Evolutionary conservation across 768 basidiomycete genomes (phyloP), one percentile per base, ranked within the genome.

Genomic region (Panus rudis): DNA sequence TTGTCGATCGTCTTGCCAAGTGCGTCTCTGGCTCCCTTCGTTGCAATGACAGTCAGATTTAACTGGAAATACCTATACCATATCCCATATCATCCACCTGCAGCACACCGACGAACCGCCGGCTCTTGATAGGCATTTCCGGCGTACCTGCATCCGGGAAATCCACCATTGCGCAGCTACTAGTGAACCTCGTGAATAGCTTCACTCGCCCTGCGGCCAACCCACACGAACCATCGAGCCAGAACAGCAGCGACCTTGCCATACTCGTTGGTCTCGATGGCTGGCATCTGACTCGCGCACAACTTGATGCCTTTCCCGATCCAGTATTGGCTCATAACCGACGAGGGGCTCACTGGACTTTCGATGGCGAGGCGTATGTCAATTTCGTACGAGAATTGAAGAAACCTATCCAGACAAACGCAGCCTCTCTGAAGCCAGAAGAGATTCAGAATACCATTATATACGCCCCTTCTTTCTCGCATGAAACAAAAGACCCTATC

Each of bases 301-400:
- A 87, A 50, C 76, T 98, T 21, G 88, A 88, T 54, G 56, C 65
- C 17, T 74, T 92, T 57, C 76, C 79, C 12, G 80, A 96, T 59
- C 83, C 92, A 0, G 69, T 73, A 41, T 72, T 80, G 30, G 91
- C 92, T 0, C 79, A 84, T 51, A 82, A 82, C 45, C 63, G 89
- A 35, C 76, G 92, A 17, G 93, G 93, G 2, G 81, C 73, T 12
- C 86, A 92, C 52, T 94, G 91, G 85, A 96, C 92, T 2, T 97
- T 97, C 55, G 83, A 96, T 52, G 79, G 76, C 4, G 51, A 59
- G n/a, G 68, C 70, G 20, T 96, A 92, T 60, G 73, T 79, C 42
- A 54, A 68, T 0, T 93, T 93, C 52, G 64, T 92, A 11, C 63
- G 62, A 13, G 57, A 66, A 11, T 64, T 96, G 7, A 75, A 78